Evolutionary conservation across 1,139 yeast genomes (phyloP).

Genomic region (Magnusiomyces paraingens): DNA sequence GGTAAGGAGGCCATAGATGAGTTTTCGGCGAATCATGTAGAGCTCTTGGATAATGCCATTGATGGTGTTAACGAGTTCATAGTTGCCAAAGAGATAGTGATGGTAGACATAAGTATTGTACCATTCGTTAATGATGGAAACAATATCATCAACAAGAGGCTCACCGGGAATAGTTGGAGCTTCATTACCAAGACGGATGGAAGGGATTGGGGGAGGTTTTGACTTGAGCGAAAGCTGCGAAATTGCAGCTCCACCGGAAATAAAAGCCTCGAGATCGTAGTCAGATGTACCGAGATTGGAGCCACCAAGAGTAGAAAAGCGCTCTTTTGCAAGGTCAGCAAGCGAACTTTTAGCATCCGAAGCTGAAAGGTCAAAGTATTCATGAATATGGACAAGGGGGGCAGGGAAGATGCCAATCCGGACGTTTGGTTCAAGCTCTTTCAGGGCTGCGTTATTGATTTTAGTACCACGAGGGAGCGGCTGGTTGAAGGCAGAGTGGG

Average conservation of each 20-base stretch:
- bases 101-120: conserved; percentile 29
- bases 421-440: conserved; percentile 26
- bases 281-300: conserved; percentile 5
- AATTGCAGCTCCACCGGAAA: conserved; percentile 5
- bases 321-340: conserved; percentile 8
- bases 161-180: conserved; percentile 24
- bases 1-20: conserved; percentile 54
- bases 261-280: conserved; percentile 11
- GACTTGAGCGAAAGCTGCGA: conserved; percentile 17
- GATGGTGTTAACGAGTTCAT: conserved; percentile 32
- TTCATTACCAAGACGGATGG: conserved; percentile 26
- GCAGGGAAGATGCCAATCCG: conserved; percentile 31
- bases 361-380: conserved; percentile 23
- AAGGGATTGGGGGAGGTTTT: conserved; percentile 30
- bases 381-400: conserved; percentile 24
- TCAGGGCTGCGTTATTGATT: conserved; percentile 24
- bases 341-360: conserved; percentile 10
- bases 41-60: conserved; percentile 40
- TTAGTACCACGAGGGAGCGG: conserved; percentile 22
- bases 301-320: conserved; percentile 8
- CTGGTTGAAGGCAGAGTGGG: conserved; percentile 28
- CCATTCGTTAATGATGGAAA: conserved; percentile 33
- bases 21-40: conserved; percentile 56
- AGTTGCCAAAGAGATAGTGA: conserved; percentile 32
- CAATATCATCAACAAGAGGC: conserved; percentile 33